Base-by-base conservation (phyloP, 768 basidiomycete species). In the Hebeloma cylindrosporum region DNA sequence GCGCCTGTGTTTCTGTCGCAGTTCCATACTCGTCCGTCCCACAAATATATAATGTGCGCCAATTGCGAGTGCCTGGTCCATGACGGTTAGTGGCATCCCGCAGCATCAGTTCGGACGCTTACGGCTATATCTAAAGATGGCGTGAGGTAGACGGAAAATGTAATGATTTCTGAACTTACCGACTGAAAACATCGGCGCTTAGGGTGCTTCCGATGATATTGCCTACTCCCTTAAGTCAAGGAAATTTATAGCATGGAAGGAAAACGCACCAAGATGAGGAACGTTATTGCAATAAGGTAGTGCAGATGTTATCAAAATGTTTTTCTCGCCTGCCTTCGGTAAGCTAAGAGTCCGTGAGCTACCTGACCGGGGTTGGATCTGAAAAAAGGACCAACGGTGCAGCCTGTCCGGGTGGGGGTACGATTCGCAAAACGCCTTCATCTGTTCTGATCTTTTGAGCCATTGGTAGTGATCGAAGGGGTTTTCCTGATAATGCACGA, bases 21-120 rank as follows among this genome's bases (percentile, higher is more conserved):
- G 96, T 99, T n/a, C 96, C 96, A 58, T 99, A 99, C 67, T 99
- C 96, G 61, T 99, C 96, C 3, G 96, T 98, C 20, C 96, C 96
- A 65, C 96, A 99, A 44, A 99, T 78, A 62, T 95, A 99, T 23
- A 98, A 74, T 0, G 93, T 95, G 32, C 85, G 82, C 56, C 87
- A 75, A 72, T 98, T 96, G 58, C 87, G 74, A 22, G 91, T 87
- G 25, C 82, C 75, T 78, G 25, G 20, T 30, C 29, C 22, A 7
- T 23, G 10, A 18, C 14, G 20, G 52, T 28, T 48, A 40, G 30
- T n/a, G n/a, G n/a, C n/a, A n/a, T n/a, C n/a, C n/a, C n/a, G n/a
- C n/a, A n/a, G n/a, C n/a, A n/a, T n/a, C 23, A 38, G 46, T 25
- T 7, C 23, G 23, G 61, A n/a, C n/a, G n/a, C 80, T 48, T 64